Percentiles rank a stretch among this genome's conserved stretches.
These are phyloP conservation scores for Synchytrium microbalum DNA, from an alignment of 371 early-diverging fungal species.

Conservation along the genomic window DNA sequence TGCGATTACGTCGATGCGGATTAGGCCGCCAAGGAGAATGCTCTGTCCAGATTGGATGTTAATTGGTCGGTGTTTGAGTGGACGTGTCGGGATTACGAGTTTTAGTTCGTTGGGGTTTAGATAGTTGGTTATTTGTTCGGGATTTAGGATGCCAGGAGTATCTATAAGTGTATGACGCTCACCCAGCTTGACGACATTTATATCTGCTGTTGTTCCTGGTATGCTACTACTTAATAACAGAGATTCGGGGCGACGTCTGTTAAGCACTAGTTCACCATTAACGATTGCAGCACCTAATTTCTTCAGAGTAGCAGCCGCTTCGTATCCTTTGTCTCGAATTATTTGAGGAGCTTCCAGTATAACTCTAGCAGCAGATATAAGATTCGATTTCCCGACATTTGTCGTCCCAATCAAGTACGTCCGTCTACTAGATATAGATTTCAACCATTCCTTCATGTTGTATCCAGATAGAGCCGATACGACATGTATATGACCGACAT, in stretches of 20 bases:
- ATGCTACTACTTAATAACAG: background rate
- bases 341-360: background rate
- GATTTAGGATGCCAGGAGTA: conserved; percentile 19
- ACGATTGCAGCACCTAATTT: background rate
- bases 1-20: conserved; percentile 7
- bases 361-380: background rate
- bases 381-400: background rate
- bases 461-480: background rate
- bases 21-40: conserved; percentile 20
- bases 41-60: background rate
- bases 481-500: background rate
- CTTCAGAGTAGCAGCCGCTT: background rate
- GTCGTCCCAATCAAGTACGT: background rate
- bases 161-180: conserved; percentile 10
- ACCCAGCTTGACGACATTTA: background rate
- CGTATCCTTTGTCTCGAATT: background rate
- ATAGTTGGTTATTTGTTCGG: conserved; percentile 12
- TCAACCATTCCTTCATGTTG: background rate
- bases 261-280: background rate
- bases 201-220: background rate
- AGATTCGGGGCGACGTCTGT: background rate
- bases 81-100: conserved; percentile 7
- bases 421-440: background rate
- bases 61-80: conserved; percentile 1
- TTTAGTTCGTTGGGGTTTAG: conserved; percentile 13